These are phyloP conservation scores for Ophiostoma novo-ulmi DNA, from an alignment of 2,329 filamentous ascomycete species.

Conservation along the genomic window DNA sequence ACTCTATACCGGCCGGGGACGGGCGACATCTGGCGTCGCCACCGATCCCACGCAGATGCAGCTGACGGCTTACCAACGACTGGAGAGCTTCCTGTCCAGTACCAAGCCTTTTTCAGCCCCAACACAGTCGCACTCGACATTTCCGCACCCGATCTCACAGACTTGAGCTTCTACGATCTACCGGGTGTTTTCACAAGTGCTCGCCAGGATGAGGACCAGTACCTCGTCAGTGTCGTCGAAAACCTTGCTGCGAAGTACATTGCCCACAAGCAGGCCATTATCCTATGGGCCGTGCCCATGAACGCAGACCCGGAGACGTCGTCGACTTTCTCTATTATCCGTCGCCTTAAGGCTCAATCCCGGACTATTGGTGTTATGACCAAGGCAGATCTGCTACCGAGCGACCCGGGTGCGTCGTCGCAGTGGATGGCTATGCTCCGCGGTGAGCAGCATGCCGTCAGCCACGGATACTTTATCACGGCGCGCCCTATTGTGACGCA, in stretches of 20 bases:
- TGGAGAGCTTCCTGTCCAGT: conserved; percentile 27
- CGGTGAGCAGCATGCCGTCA: conserved; percentile 57
- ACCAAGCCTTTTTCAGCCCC: conserved; percentile 67
- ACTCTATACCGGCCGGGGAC: conserved; percentile 49
- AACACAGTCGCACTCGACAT: conserved; percentile 77
- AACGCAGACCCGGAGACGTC: conserved; percentile 73
- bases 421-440: conserved; percentile 62
- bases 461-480: conserved; percentile 74
- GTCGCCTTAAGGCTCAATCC: conserved; percentile 49
- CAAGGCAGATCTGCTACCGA: conserved; percentile 69
- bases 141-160: conserved; percentile 62
- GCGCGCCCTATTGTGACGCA: conserved; percentile 50
- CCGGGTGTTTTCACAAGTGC: conserved; percentile 75
- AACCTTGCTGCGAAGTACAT: conserved; percentile 69
- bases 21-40: conserved; percentile 26
- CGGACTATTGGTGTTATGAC: conserved; percentile 74
- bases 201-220: conserved; percentile 57
- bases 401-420: conserved; percentile 41
- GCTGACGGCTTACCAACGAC: neutral
- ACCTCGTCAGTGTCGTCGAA: conserved; percentile 65
- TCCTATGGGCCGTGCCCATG: conserved; percentile 73
- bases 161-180: conserved; percentile 78
- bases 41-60: neutral
- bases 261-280: conserved; percentile 61
- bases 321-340: conserved; percentile 61